Evolutionary conservation across 75 land plant genomes (phyloP).

Genomic region (Sequoiadendron giganteum): DNA sequence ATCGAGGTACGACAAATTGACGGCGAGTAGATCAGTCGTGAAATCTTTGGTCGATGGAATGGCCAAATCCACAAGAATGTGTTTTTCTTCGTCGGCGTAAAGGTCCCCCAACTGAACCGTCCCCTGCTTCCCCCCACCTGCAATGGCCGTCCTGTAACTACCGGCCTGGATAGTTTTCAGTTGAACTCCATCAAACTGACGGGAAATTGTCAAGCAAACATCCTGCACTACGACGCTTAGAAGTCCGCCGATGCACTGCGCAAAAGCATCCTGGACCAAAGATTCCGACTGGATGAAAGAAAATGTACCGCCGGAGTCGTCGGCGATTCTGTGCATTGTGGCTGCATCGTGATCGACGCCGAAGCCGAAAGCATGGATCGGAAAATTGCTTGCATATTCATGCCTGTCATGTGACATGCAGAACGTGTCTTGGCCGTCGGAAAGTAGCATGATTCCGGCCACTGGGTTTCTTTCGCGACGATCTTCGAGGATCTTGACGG

Average conservation of each 20-base stretch:
- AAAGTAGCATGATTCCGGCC: conserved; percentile 65
- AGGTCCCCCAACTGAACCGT: conserved; percentile 65
- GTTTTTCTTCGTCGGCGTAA: conserved; percentile 73
- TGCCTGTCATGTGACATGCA: too few species aligned
- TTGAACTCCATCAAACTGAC: conserved; percentile 12
- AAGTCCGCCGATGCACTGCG: too few species aligned
- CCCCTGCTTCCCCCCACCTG: conserved; percentile 11
- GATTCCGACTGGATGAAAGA: too few species aligned
- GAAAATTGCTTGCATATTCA: too few species aligned
- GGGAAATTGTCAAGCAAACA: conserved; percentile 1
- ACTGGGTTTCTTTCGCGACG: conserved; percentile 65
- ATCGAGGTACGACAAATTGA: conserved; percentile 41
- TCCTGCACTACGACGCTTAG: too few species aligned
- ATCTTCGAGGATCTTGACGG: conserved; percentile 66
- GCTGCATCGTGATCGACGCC: too few species aligned
- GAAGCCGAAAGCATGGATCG: too few species aligned
- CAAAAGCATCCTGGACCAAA: too few species aligned
- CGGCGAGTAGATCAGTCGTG: conserved; percentile 32
- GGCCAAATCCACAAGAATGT: conserved; percentile 62
- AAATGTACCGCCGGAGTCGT: too few species aligned
- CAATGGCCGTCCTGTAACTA: conserved; percentile 5
- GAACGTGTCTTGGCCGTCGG: conserved; percentile 45
- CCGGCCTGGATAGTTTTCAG: conserved; percentile 28
- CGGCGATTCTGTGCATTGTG: too few species aligned
- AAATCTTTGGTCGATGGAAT: conserved; percentile 25